A percentile compares a stretch with the other conserved stretches of the same genome.
These are phyloP conservation scores for Bisporella sp. DNA, from an alignment of 2,329 filamentous ascomycete species.

Conservation along the genomic window DNA sequence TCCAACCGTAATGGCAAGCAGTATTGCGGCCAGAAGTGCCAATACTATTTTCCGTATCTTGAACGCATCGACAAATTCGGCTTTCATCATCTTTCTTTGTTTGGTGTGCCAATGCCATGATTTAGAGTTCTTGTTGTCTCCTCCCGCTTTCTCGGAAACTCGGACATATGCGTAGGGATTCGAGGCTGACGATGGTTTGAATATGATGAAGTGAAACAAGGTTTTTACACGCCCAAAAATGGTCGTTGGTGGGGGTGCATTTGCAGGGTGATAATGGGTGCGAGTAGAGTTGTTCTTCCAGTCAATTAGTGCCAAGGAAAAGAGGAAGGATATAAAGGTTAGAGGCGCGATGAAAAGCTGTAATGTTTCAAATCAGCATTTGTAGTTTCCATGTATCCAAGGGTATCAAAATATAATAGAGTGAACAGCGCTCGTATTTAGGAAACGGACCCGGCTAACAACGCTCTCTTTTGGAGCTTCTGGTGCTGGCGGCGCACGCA, in stretches of 20 bases:
- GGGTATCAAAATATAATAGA: not conserved
- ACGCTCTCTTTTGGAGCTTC: not conserved
- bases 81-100: constrained; percentile 26
- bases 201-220: constrained; percentile 17
- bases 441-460: not conserved
- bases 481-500: not conserved
- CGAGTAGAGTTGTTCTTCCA: constrained; percentile 16
- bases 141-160: not conserved
- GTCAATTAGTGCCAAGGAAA: constrained; percentile 26
- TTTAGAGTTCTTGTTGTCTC: constrained; percentile 11
- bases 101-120: constrained; percentile 27
- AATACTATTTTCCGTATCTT: constrained; percentile 22
- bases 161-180: constrained; percentile 22
- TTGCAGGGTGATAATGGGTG: constrained; percentile 8
- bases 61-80: constrained; percentile 27
- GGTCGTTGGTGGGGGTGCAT: constrained; percentile 6
- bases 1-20: not conserved
- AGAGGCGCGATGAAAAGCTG: constrained; percentile 26
- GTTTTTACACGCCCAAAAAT: constrained; percentile 7
- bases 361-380: not conserved
- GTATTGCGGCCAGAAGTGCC: constrained; percentile 3
- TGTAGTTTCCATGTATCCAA: not conserved
- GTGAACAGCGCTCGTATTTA: not conserved
- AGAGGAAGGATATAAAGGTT: constrained; percentile 26
- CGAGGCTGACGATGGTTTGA: constrained; percentile 5